Evolutionary conservation across 1,139 yeast genomes (phyloP).

Genomic region (Saccharomycopsis phalli): DNA sequence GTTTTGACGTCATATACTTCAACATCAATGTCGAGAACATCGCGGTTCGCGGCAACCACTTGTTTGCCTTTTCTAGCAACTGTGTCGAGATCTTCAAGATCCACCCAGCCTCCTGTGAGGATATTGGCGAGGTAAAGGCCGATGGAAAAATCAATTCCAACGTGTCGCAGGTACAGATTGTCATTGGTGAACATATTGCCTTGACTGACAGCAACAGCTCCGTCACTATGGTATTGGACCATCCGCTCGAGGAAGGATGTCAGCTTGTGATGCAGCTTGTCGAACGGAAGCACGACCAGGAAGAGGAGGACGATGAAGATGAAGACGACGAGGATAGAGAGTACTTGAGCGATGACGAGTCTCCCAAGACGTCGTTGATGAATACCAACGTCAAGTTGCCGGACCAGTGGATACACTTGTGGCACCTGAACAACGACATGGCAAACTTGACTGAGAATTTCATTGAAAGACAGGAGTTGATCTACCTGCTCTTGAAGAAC

Average conservation of each 20-base stretch:
- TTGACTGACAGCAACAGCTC: slow-evolving; percentile 16
- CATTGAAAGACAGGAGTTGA: slow-evolving; percentile 16
- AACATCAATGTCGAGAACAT: slow-evolving; percentile 17
- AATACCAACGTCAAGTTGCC: slow-evolving; percentile 16
- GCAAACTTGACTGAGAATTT: slow-evolving; percentile 7
- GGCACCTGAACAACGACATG: slow-evolving; percentile 15
- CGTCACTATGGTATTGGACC: slow-evolving; percentile 18
- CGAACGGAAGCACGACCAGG: slow-evolving; percentile 9
- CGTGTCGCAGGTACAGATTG: slow-evolving; percentile 15
- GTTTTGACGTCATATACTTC: slow-evolving; percentile 18
- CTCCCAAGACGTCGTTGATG: slow-evolving; percentile 15
- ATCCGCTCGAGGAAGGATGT: slow-evolving; percentile 18
- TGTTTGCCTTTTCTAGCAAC: slow-evolving; percentile 13
- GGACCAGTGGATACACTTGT: slow-evolving; percentile 12
- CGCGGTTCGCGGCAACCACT: slow-evolving; percentile 14
- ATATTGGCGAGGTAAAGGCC: background rate
- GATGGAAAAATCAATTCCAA: slow-evolving; percentile 4
- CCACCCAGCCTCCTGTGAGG: background rate
- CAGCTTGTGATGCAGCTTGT: slow-evolving; percentile 19
- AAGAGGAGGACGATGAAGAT: slow-evolving; percentile 3
- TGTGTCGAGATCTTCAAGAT: slow-evolving; percentile 18
- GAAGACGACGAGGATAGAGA: slow-evolving; percentile 6
- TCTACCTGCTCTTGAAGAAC: slow-evolving; percentile 14
- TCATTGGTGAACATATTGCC: slow-evolving; percentile 13
- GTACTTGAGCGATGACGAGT: background rate